Evolutionary conservation across 2,329 filamentous ascomycete species (phyloP).

Genomic region (Beauveria sp.): DNA sequence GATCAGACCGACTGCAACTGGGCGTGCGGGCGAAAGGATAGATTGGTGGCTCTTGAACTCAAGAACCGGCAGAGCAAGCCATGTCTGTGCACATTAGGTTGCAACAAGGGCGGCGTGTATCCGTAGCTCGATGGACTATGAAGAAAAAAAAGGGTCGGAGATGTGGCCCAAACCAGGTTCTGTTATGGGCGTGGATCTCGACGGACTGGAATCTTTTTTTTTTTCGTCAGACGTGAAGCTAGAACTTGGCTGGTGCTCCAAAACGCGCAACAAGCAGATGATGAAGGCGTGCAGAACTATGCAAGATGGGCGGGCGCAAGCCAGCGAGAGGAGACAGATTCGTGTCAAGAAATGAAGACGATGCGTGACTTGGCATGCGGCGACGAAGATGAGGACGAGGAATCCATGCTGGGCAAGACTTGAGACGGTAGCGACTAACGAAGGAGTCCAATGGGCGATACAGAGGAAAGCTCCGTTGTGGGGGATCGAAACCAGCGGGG

Average conservation of each 20-base stretch:
- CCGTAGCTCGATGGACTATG: background rate
- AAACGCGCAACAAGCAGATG: background rate
- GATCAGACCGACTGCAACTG: slow-evolving; percentile 4
- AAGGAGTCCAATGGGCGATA: slow-evolving; percentile 3
- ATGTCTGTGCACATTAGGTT: slow-evolving; percentile 2
- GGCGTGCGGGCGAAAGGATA: slow-evolving; percentile 2
- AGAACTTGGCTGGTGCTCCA: background rate
- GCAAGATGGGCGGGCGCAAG: background rate
- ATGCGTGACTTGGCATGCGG: background rate
- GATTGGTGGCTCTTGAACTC: background rate
- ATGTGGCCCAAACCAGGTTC: background rate
- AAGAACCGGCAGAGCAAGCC: background rate
- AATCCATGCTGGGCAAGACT: slow-evolving; percentile 4
- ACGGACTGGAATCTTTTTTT: background rate
- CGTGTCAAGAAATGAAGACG: slow-evolving; percentile 7
- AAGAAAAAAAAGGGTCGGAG: background rate
- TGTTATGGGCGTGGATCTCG: background rate
- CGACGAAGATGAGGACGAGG: background rate
- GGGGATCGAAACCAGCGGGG: slow-evolving; percentile 11
- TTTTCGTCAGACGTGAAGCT: background rate
- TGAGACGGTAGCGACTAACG: slow-evolving; percentile 3
- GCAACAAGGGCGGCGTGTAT: background rate
- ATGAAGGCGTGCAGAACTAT: background rate
- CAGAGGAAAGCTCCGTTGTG: slow-evolving; percentile 9
- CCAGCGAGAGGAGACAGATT: background rate